Evolutionary conservation across 129 eudicot genomes (phyloP).

Genomic region (Kitagawia praeruptora): DNA sequence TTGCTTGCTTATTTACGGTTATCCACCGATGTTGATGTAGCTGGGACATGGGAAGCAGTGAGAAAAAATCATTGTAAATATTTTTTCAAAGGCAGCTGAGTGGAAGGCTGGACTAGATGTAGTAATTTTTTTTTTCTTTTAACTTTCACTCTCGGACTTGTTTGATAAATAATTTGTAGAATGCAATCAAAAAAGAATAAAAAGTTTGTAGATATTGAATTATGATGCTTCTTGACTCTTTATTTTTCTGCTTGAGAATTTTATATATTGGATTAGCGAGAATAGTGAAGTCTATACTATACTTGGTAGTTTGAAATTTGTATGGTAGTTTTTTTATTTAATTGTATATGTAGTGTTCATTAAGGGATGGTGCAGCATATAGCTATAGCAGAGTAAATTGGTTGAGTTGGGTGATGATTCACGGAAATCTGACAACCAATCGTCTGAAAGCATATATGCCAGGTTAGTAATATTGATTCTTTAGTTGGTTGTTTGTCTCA

Average conservation of each 20-base stretch:
- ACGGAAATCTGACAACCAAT: not conserved
- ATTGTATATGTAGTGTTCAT: not conserved
- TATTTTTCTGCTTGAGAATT: not conserved
- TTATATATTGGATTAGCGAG: not conserved
- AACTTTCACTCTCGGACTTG: constrained; percentile 41
- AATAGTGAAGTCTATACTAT: not conserved
- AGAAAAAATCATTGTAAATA: constrained; percentile 33
- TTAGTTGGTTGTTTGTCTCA: not conserved
- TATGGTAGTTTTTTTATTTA: not conserved
- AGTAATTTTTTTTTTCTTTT: constrained; percentile 15
- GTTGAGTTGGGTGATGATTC: not conserved
- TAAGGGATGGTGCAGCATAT: not conserved
- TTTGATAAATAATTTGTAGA: constrained; percentile 72
- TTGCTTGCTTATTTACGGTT: constrained; percentile 4
- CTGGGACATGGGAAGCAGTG: not conserved
- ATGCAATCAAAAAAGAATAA: constrained; percentile 16
- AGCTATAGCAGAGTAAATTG: not conserved
- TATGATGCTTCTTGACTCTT: not conserved
- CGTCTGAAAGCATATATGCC: not conserved
- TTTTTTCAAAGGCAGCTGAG: constrained; percentile 30
- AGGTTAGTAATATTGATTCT: not conserved
- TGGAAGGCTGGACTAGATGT: constrained; percentile 15
- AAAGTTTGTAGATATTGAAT: constrained; percentile 34
- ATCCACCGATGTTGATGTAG: constrained; percentile 4
- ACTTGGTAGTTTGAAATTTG: not conserved